These are phyloP conservation scores for Lecanicillium sp. DNA, from an alignment of 2,329 filamentous ascomycete species.

Conservation along the genomic window DNA sequence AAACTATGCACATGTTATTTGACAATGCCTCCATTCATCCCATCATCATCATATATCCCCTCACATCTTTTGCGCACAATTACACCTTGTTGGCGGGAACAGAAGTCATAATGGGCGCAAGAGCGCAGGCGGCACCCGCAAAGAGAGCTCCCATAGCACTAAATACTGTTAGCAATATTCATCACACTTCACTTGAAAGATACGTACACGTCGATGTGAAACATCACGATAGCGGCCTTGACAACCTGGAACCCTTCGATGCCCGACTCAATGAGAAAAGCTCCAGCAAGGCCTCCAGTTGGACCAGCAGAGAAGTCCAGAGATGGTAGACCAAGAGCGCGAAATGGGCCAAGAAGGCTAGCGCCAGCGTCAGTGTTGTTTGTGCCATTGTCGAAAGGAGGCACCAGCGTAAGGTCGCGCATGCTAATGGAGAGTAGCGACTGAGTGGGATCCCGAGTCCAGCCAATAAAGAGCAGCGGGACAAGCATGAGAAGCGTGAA, in stretches of 20 bases:
- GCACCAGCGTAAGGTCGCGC: no score
- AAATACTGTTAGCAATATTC: neutral
- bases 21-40: no score
- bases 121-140: slow-evolving; percentile 14
- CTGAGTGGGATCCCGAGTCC: no score
- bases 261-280: slow-evolving; percentile 5
- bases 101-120: neutral
- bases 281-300: neutral
- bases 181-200: neutral
- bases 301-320: no score
- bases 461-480: slow-evolving; percentile 16
- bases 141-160: slow-evolving; percentile 21
- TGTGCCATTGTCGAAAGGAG: no score
- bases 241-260: neutral
- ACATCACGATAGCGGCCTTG: slow-evolving; percentile 15
- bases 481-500: slow-evolving; percentile 20
- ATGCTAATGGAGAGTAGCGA: neutral
- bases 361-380: no score
- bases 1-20: no score
- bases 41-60: no score
- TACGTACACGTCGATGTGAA: slow-evolving; percentile 23
- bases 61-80: neutral
- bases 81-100: no score
- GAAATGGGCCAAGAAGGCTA: no score
- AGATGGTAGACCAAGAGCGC: no score